Conservation (phyloP, 352 stramenopile genomes). For the Pythium rhizo-oryzae region DNA sequence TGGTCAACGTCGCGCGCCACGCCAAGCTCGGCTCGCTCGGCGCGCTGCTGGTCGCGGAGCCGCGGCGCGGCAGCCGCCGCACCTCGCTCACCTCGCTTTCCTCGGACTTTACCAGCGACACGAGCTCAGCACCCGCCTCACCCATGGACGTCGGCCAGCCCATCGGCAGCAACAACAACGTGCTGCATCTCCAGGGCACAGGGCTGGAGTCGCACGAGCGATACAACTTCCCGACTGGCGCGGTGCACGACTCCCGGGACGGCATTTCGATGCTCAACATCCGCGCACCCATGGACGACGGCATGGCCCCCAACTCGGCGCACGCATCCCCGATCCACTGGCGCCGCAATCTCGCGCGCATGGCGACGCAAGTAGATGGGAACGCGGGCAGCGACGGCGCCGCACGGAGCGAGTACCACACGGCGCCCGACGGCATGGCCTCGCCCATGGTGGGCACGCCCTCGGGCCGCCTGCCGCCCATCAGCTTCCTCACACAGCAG, state of each 20-base stretch:
- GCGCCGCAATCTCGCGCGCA: conserved; percentile 25
- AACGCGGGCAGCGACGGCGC: neutral
- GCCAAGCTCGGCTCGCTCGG: conserved; percentile 74
- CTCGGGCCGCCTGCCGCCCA: conserved; percentile 59
- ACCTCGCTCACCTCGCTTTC: conserved; percentile 35
- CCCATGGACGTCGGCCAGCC: conserved; percentile 38
- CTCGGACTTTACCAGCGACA: conserved; percentile 39
- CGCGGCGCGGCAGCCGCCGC: conserved; percentile 18
- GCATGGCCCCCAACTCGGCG: neutral
- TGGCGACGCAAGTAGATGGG: conserved; percentile 24
- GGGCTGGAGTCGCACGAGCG: conserved; percentile 15
- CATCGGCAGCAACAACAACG: neutral
- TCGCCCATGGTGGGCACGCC: conserved; percentile 28
- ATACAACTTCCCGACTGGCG: conserved; percentile 8
- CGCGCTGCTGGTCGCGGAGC: conserved; percentile 39
- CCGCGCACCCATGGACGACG: conserved; percentile 17
- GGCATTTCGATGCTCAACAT: conserved; percentile 20
- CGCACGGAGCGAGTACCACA: conserved; percentile 13
- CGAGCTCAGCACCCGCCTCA: conserved; percentile 35
- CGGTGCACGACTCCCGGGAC: neutral
- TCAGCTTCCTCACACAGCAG: conserved; percentile 73
- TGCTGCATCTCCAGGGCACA: conserved; percentile 10
- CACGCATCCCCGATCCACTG: conserved; percentile 30
- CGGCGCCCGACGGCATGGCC: conserved; percentile 17
- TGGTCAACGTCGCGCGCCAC: conserved; percentile 71